Percentiles rank a stretch among this genome's conserved stretches.
phyloP scores from a whole-genome alignment of 306 rosid genomes.

The Gillenia trifoliata region DNA sequence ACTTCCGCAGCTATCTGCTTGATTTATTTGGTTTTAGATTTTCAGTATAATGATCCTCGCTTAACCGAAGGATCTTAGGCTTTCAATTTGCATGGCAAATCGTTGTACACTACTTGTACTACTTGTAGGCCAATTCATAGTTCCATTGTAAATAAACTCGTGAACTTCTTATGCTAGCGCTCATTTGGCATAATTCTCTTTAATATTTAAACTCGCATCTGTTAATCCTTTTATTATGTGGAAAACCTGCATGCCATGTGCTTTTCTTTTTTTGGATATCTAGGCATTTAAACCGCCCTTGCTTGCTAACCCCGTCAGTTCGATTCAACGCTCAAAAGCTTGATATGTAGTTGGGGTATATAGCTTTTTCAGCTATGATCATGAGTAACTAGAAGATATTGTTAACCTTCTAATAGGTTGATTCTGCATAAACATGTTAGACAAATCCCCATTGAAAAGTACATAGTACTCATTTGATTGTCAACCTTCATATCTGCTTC shows the following conservation, averaged over 20 bases:
- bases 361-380: not conserved
- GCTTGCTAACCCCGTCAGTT: not conserved
- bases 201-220: not conserved
- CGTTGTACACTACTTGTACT: slow-evolving; percentile 16
- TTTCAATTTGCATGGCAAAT: slow-evolving; percentile 13
- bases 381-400: not conserved
- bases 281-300: not conserved
- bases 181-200: slow-evolving; percentile 7
- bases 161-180: not conserved
- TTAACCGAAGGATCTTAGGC: slow-evolving; percentile 12
- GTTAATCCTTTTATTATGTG: not conserved
- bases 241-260: not conserved
- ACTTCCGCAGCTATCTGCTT: slow-evolving; percentile 17
- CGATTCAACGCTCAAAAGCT: not conserved
- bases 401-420: not conserved
- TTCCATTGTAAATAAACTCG: slow-evolving; percentile 26
- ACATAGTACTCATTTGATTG: too few species aligned
- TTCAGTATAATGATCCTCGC: slow-evolving; percentile 2
- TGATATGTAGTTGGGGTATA: not conserved
- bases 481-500: too few species aligned
- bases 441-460: not conserved
- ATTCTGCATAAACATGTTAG: not conserved
- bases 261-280: not conserved
- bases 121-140: not conserved
- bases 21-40: slow-evolving; percentile 10